Evolutionary conservation across 257 asterid genomes (phyloP), one percentile per base, ranked within the genome.

Genomic region (Ligustrum vulgare): DNA sequence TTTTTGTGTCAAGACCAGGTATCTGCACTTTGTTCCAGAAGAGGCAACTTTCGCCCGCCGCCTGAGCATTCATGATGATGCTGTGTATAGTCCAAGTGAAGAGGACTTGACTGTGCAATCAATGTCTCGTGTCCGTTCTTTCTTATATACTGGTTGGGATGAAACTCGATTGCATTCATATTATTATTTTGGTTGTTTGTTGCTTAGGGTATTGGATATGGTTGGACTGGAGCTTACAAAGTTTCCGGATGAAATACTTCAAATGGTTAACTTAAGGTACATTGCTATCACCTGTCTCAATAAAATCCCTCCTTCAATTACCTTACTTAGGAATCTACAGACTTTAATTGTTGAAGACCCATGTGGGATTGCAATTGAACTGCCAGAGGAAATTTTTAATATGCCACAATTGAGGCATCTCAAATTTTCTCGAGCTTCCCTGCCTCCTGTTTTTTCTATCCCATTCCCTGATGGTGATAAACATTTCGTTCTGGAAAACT

Each of bases 361-460:
- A 28, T 28, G 31, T 28, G 31, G 31, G 1, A 28, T 28, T 28
- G 31, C 31, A 28, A 28, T 28, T 28, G 54, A 75, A 66, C 58
- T 81, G 3, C 84, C 80, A 0, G 43, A 5, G 18, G 84, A 74
- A 31, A 70, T 83, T 22, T 80, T 78, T 78, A 8, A 7, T 32
- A 73, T 80, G 84, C 39, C 62, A 10, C 33, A 67, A 13, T 45
- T 80, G 0, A n/a, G 81, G 70, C 82, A 81, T 70, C 22, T 80
- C 15, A 25, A 8, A 12, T 32, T 72, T 47, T 18, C 15, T 0
- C 47, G 23, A 47, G 32, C 31, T 10, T 20, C 2, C 28, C 41
- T 49, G 8, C 25, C 45, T 28, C 31, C 31, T 6, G 43, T 41
- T 45, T 16, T 67, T 56, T 43, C 1, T 39, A n/a, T n/a, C 56